A percentile compares a stretch with the other conserved stretches of the same genome.
These are phyloP conservation scores for Dictyostelium capitatum DNA, from an alignment of 78 protist genomes.

Conservation along the genomic window DNA sequence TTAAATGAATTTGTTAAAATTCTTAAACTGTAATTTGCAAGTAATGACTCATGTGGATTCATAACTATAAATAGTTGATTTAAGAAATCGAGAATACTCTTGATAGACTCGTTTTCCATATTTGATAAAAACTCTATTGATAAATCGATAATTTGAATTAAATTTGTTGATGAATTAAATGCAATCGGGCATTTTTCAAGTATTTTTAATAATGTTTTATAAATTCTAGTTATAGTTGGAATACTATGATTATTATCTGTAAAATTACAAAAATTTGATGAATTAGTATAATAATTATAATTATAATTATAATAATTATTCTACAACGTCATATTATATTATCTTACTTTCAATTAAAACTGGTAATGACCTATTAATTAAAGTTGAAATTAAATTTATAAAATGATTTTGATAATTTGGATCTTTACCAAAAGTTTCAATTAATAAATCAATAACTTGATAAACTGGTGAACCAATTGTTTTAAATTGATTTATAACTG, in stretches of 20 bases:
- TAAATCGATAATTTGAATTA: conserved; percentile 22
- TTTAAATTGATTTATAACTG: conserved; percentile 4
- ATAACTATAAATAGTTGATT: conserved; percentile 27
- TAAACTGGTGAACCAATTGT: neutral
- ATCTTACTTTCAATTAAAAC: conserved; percentile 29
- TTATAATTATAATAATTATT: neutral
- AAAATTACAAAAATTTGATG: too few relatives aligned
- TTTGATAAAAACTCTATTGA: conserved; percentile 35
- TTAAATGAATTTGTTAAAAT: conserved; percentile 25
- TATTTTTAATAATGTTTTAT: conserved; percentile 9
- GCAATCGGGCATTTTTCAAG: conserved; percentile 17
- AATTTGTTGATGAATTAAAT: conserved; percentile 27
- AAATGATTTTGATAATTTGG: conserved; percentile 33
- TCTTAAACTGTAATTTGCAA: conserved; percentile 9
- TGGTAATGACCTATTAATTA: conserved; percentile 26
- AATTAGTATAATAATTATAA: neutral
- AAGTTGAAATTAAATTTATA: conserved; percentile 6
- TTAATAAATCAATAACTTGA: conserved; percentile 19
- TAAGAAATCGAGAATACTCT: conserved; percentile 33
- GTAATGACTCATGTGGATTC: conserved; percentile 38
- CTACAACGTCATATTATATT: too few relatives aligned
- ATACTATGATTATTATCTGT: conserved; percentile 37
- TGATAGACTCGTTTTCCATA: conserved; percentile 49
- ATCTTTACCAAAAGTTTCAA: neutral
- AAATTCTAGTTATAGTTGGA: conserved; percentile 41